Evolutionary conservation across 768 basidiomycete species (phyloP).

Genomic region (Pilatotrama ljubarskyi): DNA sequence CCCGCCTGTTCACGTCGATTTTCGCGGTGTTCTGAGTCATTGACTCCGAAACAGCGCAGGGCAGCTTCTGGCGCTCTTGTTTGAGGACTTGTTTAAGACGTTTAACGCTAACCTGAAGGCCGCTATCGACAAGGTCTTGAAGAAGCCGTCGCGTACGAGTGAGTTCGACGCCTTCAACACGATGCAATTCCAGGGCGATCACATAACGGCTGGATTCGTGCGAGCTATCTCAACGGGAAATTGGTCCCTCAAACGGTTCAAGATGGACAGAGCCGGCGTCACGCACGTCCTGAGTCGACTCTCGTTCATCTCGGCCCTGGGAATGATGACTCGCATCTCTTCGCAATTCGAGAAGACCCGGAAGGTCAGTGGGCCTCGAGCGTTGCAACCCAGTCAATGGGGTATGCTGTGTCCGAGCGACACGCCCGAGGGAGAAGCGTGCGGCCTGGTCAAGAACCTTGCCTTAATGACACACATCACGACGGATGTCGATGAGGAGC

Average conservation of each 20-base stretch:
- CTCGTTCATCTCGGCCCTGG: slow-evolving; percentile 94
- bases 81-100: slow-evolving; percentile 98
- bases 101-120: slow-evolving; percentile 95
- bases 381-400: slow-evolving; percentile 98
- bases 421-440: slow-evolving; percentile 99
- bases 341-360: slow-evolving; percentile 99
- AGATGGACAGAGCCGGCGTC: slow-evolving; percentile 98
- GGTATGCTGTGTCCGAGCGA: slow-evolving; percentile 98
- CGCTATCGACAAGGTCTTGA: slow-evolving; percentile 94
- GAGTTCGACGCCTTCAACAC: slow-evolving; percentile 95
- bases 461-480: slow-evolving; percentile 99
- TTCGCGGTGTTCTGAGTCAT: not conserved
- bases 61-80: slow-evolving; percentile 90
- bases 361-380: slow-evolving; percentile 96
- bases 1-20: not conserved
- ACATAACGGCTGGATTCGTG: slow-evolving; percentile 93
- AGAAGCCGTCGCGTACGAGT: slow-evolving; percentile 90
- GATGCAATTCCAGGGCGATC: slow-evolving; percentile 95
- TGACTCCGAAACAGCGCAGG: slow-evolving; percentile 66
- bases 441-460: slow-evolving; percentile 96
- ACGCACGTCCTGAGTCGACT: slow-evolving; percentile 96
- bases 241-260: slow-evolving; percentile 98
- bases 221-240: slow-evolving; percentile 99
- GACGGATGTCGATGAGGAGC: slow-evolving; percentile 96
- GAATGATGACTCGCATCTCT: slow-evolving; percentile 99